These are phyloP conservation scores for Seiridium cupressi DNA, from an alignment of 2,329 filamentous ascomycete species.

Conservation along the genomic window DNA sequence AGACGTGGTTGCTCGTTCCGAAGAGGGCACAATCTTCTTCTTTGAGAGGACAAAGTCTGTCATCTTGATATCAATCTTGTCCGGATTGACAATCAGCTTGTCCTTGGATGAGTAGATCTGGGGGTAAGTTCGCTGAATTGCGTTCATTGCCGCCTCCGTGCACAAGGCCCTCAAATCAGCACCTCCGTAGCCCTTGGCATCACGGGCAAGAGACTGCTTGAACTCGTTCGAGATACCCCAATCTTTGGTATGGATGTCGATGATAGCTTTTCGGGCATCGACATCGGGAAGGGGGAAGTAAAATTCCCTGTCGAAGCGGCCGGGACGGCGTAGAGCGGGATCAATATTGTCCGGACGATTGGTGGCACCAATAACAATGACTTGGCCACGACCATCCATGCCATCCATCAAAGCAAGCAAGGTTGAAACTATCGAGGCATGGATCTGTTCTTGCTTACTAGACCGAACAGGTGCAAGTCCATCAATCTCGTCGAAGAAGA, in stretches of 20 bases:
- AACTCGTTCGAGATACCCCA: conserved; percentile 82
- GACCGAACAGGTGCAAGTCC: conserved; percentile 93
- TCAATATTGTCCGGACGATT: conserved; percentile 97
- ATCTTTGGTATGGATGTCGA: conserved; percentile 92
- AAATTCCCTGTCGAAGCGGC: conserved; percentile 95
- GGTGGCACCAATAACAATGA: conserved; percentile 98
- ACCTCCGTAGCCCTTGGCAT: conserved; percentile 95
- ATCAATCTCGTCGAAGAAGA: conserved; percentile 99
- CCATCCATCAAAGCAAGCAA: conserved; percentile 94
- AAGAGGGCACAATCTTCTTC: conserved; percentile 94
- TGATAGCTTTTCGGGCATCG: conserved; percentile 77
- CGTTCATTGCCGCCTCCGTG: conserved; percentile 93
- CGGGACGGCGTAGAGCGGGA: conserved; percentile 88
- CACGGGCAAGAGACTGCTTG: conserved; percentile 78
- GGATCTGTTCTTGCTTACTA: conserved; percentile 98
- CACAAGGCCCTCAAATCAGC: conserved; percentile 91
- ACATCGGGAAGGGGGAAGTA: conserved; percentile 92
- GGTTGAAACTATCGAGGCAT: conserved; percentile 95
- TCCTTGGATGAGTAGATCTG: conserved; percentile 92
- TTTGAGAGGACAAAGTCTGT: conserved; percentile 97
- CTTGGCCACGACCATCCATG: conserved; percentile 97
- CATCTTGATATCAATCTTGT: conserved; percentile 80
- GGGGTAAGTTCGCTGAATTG: conserved; percentile 91
- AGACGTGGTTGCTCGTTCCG: conserved; percentile 83
- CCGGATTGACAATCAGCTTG: conserved; percentile 84